Conservation (phyloP, 768 basidiomycete species). For the Inosperma sp. region DNA sequence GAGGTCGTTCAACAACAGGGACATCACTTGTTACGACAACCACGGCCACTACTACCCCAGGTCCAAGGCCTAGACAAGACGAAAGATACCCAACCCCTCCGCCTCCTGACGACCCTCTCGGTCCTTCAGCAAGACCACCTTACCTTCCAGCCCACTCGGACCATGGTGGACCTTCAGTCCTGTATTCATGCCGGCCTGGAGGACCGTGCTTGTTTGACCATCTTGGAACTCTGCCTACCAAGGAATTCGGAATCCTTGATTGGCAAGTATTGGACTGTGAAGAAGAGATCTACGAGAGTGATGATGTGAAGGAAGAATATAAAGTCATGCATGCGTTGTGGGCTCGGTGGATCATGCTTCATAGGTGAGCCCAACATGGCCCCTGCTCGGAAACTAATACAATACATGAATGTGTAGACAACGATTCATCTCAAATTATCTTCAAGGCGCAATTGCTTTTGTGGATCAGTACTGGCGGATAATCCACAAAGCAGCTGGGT, state of each 20-base stretch:
- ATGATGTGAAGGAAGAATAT: constrained; percentile 67
- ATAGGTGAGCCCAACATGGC: constrained; percentile 39
- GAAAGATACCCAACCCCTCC: constrained; percentile 26
- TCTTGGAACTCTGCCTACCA: constrained; percentile 53
- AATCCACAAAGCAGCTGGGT: constrained; percentile 67
- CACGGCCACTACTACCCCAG: background rate
- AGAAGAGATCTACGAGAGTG: constrained; percentile 70
- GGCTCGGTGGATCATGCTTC: constrained; percentile 67
- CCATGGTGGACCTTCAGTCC: constrained; percentile 43
- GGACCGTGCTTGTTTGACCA: constrained; percentile 65
- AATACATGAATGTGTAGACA: constrained; percentile 32
- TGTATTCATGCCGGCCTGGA: constrained; percentile 60
- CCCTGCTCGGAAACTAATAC: background rate
- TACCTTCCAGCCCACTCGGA: constrained; percentile 49
- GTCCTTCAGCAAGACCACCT: constrained; percentile 48
- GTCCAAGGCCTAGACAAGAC: background rate
- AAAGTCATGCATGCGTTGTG: constrained; percentile 79
- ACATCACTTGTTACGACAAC: background rate
- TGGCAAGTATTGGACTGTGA: constrained; percentile 71
- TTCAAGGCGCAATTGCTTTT: constrained; percentile 49
- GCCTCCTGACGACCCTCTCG: constrained; percentile 40
- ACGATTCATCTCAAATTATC: constrained; percentile 52
- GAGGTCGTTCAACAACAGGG: constrained; percentile 1
- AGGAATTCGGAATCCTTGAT: constrained; percentile 57
- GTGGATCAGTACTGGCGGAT: constrained; percentile 58